These are phyloP conservation scores for Tolypocladium ophioglossoides DNA, from an alignment of 2,329 filamentous ascomycete genomes.

Conservation along the genomic window DNA sequence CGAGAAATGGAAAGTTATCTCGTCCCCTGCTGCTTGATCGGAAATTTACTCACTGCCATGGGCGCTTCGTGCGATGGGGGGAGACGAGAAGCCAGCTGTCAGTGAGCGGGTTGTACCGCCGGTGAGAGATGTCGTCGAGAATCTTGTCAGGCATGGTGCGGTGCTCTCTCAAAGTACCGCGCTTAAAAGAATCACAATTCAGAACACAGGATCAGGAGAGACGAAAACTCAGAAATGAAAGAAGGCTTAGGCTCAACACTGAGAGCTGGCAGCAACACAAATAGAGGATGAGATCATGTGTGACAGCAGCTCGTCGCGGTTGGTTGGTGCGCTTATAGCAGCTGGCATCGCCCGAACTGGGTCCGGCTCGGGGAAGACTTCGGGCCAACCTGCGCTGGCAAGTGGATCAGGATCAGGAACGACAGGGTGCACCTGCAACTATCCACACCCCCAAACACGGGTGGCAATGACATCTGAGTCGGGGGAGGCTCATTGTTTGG, in stretches of 20 bases:
- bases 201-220: background rate
- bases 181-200: background rate
- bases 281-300: background rate
- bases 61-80: slow-evolving; percentile 89
- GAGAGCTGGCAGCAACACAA: background rate
- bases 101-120: slow-evolving; percentile 84
- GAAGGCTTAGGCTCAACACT: background rate
- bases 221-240: background rate
- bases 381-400: background rate
- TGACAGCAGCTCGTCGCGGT: background rate
- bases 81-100: slow-evolving; percentile 91
- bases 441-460: too few relatives aligned
- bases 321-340: background rate
- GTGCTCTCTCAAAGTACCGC: background rate
- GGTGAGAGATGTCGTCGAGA: slow-evolving; percentile 91
- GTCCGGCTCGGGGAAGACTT: background rate
- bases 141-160: slow-evolving; percentile 58
- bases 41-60: slow-evolving; percentile 72
- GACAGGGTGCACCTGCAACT: too few relatives aligned
- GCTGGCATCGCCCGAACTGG: background rate
- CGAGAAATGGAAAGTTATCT: background rate
- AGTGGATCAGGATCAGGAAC: background rate
- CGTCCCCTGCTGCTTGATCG: background rate
- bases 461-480: too few relatives aligned
- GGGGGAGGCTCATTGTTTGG: too few relatives aligned